phyloP scores from a whole-genome alignment of 2,329 filamentous ascomycete genomes.

The Xylaria hypoxylon region DNA sequence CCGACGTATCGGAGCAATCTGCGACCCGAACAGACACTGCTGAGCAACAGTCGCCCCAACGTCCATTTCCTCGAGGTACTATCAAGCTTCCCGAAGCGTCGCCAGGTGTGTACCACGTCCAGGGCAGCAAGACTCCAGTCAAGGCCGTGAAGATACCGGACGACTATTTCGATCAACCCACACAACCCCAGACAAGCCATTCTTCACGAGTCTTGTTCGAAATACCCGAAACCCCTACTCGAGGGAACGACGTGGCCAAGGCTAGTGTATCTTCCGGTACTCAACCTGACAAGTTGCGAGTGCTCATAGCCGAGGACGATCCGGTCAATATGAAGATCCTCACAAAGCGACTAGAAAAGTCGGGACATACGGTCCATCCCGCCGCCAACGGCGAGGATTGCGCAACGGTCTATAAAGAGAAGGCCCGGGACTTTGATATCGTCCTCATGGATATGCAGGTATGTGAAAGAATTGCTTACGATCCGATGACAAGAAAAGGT shows the following conservation, averaged over 20 bases:
- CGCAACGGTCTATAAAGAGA: conserved; percentile 74
- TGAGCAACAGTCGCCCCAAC: conserved; percentile 22
- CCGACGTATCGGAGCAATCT: conserved; percentile 6
- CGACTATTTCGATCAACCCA: conserved; percentile 55
- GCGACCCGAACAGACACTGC: not conserved
- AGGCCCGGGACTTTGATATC: conserved; percentile 74
- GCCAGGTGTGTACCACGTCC: conserved; percentile 54
- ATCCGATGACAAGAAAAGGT: not conserved
- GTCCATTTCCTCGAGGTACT: conserved; percentile 20
- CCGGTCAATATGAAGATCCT: conserved; percentile 87
- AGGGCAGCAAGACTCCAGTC: conserved; percentile 60
- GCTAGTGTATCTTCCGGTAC: conserved; percentile 1
- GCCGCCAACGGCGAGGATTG: conserved; percentile 90
- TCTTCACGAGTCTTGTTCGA: conserved; percentile 57
- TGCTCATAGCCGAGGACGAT: conserved; percentile 88
- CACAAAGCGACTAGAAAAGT: conserved; percentile 80
- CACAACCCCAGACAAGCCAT: conserved; percentile 47
- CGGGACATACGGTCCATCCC: conserved; percentile 76
- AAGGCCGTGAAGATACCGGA: conserved; percentile 63
- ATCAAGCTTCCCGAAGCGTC: conserved; percentile 43
- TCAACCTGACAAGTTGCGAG: conserved; percentile 59
- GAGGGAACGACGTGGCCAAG: conserved; percentile 11
- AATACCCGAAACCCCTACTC: conserved; percentile 43
- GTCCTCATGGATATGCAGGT: conserved; percentile 96
- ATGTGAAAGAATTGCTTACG: conserved; percentile 47